These are phyloP conservation scores for Ascosphaera aggregata DNA, from an alignment of 2,329 filamentous ascomycete species.

Conservation along the genomic window DNA sequence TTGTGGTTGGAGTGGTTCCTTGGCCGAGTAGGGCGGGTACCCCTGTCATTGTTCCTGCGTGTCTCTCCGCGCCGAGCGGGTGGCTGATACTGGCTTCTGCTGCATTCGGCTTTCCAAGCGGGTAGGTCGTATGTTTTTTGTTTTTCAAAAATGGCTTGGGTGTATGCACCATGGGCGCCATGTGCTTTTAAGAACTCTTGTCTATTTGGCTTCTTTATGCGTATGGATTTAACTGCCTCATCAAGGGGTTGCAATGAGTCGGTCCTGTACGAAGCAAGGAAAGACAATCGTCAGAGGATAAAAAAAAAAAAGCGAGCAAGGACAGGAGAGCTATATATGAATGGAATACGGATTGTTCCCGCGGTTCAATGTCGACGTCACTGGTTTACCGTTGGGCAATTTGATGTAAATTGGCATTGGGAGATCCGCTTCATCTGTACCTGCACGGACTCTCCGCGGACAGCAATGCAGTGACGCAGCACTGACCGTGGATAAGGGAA, in stretches of 20 bases:
- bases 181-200: constrained; percentile 99
- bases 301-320: constrained; percentile 1
- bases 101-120: constrained; percentile 83
- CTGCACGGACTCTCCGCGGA: too few relatives aligned
- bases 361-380: too few relatives aligned
- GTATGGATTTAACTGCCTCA: constrained; percentile 72
- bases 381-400: too few relatives aligned
- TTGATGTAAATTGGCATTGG: too few relatives aligned
- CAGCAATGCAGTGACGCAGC: too few relatives aligned
- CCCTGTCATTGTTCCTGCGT: constrained; percentile 25
- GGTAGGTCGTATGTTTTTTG: constrained; percentile 90
- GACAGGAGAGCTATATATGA: too few relatives aligned
- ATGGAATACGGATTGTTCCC: too few relatives aligned
- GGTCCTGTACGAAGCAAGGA: constrained; percentile 23
- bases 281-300: constrained; percentile 1
- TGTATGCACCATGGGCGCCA: constrained; percentile 84
- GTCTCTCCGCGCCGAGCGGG: constrained; percentile 58
- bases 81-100: constrained; percentile 88
- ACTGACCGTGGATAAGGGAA: too few relatives aligned
- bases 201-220: constrained; percentile 89
- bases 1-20: constrained; percentile 12
- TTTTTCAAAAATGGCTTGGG: constrained; percentile 91
- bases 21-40: constrained; percentile 15
- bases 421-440: too few relatives aligned
- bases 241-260: constrained; percentile 54